Conservation (phyloP, 495 filamentous ascomycete genomes). For the Bombardia bombarda region DNA sequence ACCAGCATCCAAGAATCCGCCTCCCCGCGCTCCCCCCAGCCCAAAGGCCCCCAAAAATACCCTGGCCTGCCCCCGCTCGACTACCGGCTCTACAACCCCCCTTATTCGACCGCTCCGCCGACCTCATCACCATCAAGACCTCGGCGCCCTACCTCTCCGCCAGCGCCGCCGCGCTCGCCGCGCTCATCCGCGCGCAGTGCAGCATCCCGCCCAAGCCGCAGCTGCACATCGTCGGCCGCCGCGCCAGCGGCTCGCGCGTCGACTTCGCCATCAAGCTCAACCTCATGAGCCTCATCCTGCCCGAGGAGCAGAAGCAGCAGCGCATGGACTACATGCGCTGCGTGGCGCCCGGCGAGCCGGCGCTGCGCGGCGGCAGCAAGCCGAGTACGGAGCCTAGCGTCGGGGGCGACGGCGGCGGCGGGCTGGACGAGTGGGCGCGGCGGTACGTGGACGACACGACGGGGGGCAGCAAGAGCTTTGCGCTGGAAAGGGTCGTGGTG, state of each 20-base stretch:
- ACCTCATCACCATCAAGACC: slow-evolving; percentile 37
- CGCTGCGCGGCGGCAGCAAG: slow-evolving; percentile 37
- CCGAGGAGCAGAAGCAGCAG: slow-evolving; percentile 24
- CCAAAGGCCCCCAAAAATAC: slow-evolving; percentile 25
- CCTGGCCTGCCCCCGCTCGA: slow-evolving; percentile 42
- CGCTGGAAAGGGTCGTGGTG: slow-evolving; percentile 37
- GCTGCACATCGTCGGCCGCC: slow-evolving; percentile 37
- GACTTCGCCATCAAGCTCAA: slow-evolving; percentile 48
- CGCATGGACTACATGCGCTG: slow-evolving; percentile 46
- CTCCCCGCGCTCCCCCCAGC: slow-evolving; percentile 8
- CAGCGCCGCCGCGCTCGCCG: slow-evolving; percentile 30
- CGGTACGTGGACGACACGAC: slow-evolving; percentile 37
- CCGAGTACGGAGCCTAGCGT: slow-evolving; percentile 28
- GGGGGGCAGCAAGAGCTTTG: slow-evolving; percentile 39
- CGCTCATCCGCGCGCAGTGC: slow-evolving; percentile 36
- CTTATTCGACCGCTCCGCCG: slow-evolving; percentile 37
- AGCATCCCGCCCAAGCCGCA: slow-evolving; percentile 45
- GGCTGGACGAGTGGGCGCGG: slow-evolving; percentile 41
- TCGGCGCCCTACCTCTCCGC: slow-evolving; percentile 32
- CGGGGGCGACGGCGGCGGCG: slow-evolving; percentile 25
- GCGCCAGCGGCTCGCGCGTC: slow-evolving; percentile 13
- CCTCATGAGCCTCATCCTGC: slow-evolving; percentile 41
- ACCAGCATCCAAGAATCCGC: slow-evolving; percentile 14
- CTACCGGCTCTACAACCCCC: slow-evolving; percentile 44
- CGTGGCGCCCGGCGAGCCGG: slow-evolving; percentile 39